Evolutionary conservation across 2,329 filamentous ascomycete genomes (phyloP).

Genomic region (Exophiala xenobiotica): DNA sequence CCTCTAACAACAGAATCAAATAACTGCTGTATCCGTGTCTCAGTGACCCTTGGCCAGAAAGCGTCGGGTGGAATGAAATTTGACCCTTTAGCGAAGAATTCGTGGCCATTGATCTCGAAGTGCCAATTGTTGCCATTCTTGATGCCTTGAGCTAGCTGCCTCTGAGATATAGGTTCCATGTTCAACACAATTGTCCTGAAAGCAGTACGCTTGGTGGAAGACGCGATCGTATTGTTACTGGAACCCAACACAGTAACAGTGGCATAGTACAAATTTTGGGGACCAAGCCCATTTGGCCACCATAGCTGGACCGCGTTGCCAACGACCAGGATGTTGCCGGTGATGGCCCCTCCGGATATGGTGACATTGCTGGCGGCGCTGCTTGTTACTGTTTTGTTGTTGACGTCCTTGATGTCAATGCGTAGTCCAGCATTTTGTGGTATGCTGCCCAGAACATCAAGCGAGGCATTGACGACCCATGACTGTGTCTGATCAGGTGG

Average conservation of each 20-base stretch:
- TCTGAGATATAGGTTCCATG: slow-evolving; percentile 33
- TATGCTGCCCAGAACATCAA: slow-evolving; percentile 31
- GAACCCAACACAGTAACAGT: slow-evolving; percentile 42
- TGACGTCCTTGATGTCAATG: slow-evolving; percentile 36
- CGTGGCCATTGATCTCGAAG: slow-evolving; percentile 64
- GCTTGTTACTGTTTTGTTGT: not conserved
- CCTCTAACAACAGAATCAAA: slow-evolving; percentile 59
- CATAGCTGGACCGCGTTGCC: slow-evolving; percentile 52
- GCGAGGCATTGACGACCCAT: slow-evolving; percentile 40
- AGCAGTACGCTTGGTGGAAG: slow-evolving; percentile 49
- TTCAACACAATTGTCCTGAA: slow-evolving; percentile 52
- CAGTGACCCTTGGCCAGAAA: slow-evolving; percentile 56
- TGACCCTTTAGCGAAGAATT: slow-evolving; percentile 66
- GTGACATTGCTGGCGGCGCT: slow-evolving; percentile 1
- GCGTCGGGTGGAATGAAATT: slow-evolving; percentile 67
- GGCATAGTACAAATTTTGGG: slow-evolving; percentile 57
- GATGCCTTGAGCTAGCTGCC: slow-evolving; percentile 30
- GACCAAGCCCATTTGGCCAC: slow-evolving; percentile 61
- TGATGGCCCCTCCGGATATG: slow-evolving; percentile 34
- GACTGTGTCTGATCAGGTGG: slow-evolving; percentile 1
- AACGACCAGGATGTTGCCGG: slow-evolving; percentile 38
- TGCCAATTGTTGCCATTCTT: slow-evolving; percentile 62
- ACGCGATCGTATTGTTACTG: slow-evolving; percentile 43
- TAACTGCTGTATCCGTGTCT: slow-evolving; percentile 58
- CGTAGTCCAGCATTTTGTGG: slow-evolving; percentile 22